These are phyloP conservation scores for Colletotrichum cordylinicola DNA, from an alignment of 2,329 filamentous ascomycete species.

Conservation along the genomic window DNA sequence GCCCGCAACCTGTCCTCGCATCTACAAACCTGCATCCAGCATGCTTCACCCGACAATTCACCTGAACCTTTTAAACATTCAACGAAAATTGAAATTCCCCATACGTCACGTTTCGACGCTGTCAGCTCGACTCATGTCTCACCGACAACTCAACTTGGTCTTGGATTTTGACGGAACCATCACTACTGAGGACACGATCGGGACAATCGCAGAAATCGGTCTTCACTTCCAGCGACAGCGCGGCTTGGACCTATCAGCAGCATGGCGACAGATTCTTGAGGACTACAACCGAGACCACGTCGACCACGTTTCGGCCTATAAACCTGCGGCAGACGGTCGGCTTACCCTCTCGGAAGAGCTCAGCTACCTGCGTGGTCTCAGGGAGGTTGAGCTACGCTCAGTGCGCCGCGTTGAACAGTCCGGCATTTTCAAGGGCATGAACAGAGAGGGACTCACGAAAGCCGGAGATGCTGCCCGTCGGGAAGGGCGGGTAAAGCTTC, in stretches of 20 bases:
- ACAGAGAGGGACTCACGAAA: constrained; percentile 32
- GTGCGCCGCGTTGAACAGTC: constrained; percentile 47
- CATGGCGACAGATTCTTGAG: constrained; percentile 51
- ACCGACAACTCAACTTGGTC: constrained; percentile 45
- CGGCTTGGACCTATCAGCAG: constrained; percentile 36
- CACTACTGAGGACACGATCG: constrained; percentile 59
- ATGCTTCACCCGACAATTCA: background rate
- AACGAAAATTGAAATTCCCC: background rate
- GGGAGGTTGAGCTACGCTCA: constrained; percentile 51
- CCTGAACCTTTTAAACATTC: background rate
- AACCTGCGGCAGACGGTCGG: constrained; percentile 36
- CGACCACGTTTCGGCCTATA: constrained; percentile 39
- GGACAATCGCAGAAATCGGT: constrained; percentile 49
- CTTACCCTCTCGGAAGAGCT: constrained; percentile 43
- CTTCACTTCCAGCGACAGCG: constrained; percentile 34
- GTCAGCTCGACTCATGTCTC: constrained; percentile 9
- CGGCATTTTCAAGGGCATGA: constrained; percentile 50
- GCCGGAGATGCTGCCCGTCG: constrained; percentile 43
- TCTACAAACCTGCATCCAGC: background rate
- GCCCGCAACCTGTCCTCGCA: background rate
- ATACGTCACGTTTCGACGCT: background rate
- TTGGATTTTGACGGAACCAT: constrained; percentile 68
- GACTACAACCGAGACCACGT: constrained; percentile 50
- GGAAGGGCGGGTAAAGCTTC: constrained; percentile 37
- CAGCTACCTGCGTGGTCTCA: constrained; percentile 47